phyloP scores from a whole-genome alignment of 2,329 filamentous ascomycete species.

The Decorospora gaudefroyi region DNA sequence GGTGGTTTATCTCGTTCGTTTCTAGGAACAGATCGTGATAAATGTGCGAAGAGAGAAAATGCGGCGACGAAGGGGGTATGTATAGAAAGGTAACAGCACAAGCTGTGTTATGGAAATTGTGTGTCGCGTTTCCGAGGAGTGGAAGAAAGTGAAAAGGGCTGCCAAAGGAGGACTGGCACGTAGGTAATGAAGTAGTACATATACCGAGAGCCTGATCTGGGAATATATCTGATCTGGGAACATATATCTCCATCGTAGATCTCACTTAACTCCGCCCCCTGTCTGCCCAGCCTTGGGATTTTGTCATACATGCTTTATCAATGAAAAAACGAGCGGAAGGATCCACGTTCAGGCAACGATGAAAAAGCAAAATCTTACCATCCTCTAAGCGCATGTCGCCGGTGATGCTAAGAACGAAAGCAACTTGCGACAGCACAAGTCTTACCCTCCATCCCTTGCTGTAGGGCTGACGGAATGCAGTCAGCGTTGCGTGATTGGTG shows the following conservation, averaged over 20 bases:
- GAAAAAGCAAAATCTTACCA: background rate
- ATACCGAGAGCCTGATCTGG: background rate
- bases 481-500: background rate
- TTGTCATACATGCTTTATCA: constrained; percentile 2
- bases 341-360: background rate
- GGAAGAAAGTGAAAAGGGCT: background rate
- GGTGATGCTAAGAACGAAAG: background rate
- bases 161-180: background rate
- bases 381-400: background rate
- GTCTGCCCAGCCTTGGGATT: background rate
- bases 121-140: background rate
- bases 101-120: no score
- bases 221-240: constrained; percentile 2
- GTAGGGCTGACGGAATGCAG: background rate
- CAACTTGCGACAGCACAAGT: background rate
- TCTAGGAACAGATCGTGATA: background rate
- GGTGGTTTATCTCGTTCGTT: background rate
- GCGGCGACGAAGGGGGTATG: background rate
- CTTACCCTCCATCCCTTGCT: background rate
- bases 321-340: background rate
- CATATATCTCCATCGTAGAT: constrained; percentile 1
- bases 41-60: background rate
- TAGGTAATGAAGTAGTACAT: background rate
- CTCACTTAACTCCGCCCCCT: background rate
- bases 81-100: background rate